These are phyloP conservation scores for Cucumis sativus DNA, from an alignment of 306 rosid genomes.

Conservation along the genomic window Cucumber_9930_V3 NC_026658.2:1844001-1844500, in stretches of 20 bases:
- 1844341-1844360: constrained; percentile 83
- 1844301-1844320: constrained; percentile 44
- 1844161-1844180: constrained; percentile 96
- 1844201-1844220: constrained; percentile 57
- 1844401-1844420: constrained; percentile 63
- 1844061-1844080: constrained; percentile 71
- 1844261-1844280: constrained; percentile 59
- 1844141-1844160: constrained; percentile 79
- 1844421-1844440: constrained; percentile 69
- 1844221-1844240: constrained; percentile 48
- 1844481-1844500: not conserved
- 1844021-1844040: constrained; percentile 84
- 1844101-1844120: constrained; percentile 7
- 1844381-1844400: constrained; percentile 88
- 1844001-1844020: constrained; percentile 68
- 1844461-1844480: constrained; percentile 37
- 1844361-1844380: constrained; percentile 93
- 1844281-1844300: constrained; percentile 46
- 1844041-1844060: constrained; percentile 63
- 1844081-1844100: constrained; percentile 63
- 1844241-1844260: constrained; percentile 74
- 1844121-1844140: constrained; percentile 37
- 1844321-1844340: constrained; percentile 71
- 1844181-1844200: constrained; percentile 86
- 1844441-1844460: constrained; percentile 82